Conservation (phyloP, 192 early-diverging fungal species). For the Linnemannia exigua region DNA sequence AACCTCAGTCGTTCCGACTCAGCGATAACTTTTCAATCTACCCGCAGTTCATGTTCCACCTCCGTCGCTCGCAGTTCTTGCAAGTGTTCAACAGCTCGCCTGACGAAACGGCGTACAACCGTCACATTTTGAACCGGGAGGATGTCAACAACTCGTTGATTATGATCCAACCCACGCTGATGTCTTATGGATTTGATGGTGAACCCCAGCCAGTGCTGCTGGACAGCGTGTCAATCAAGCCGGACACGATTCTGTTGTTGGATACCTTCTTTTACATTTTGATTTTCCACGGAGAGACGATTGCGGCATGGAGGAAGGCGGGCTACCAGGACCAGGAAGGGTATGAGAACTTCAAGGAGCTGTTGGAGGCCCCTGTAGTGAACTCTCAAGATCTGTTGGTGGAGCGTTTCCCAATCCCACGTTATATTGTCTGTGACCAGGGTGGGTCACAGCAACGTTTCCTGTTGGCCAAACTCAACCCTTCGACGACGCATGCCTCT, state of each 20-base stretch:
- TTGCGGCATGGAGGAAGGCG: slow-evolving; percentile 97
- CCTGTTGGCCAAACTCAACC: slow-evolving; percentile 97
- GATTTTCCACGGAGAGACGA: slow-evolving; percentile 98
- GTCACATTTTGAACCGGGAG: slow-evolving; percentile 94
- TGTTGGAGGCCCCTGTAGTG: slow-evolving; percentile 91
- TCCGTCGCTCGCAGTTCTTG: slow-evolving; percentile 96
- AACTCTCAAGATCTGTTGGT: slow-evolving; percentile 93
- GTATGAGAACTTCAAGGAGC: slow-evolving; percentile 94
- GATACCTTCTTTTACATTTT: slow-evolving; percentile 99
- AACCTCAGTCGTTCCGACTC: slow-evolving; percentile 92
- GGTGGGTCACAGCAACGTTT: slow-evolving; percentile 98
- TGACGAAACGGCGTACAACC: slow-evolving; percentile 95
- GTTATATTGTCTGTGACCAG: slow-evolving; percentile 98
- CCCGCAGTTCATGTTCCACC: slow-evolving; percentile 99
- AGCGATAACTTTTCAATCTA: slow-evolving; percentile 97
- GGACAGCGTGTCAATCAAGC: slow-evolving; percentile 98
- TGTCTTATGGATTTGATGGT: slow-evolving; percentile 90
- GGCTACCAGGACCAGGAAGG: slow-evolving; percentile 95
- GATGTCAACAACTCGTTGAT: slow-evolving; percentile 97
- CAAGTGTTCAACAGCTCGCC: slow-evolving; percentile 99
- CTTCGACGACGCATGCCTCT: slow-evolving; percentile 93
- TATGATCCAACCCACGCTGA: slow-evolving; percentile 99
- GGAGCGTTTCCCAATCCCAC: slow-evolving; percentile 97
- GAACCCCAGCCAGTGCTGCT: slow-evolving; percentile 92
- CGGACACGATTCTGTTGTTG: slow-evolving; percentile 90